These are phyloP conservation scores for Rhodosporidiobolus odoratus DNA, from an alignment of 768 basidiomycete genomes.

Conservation along the genomic window DNA sequence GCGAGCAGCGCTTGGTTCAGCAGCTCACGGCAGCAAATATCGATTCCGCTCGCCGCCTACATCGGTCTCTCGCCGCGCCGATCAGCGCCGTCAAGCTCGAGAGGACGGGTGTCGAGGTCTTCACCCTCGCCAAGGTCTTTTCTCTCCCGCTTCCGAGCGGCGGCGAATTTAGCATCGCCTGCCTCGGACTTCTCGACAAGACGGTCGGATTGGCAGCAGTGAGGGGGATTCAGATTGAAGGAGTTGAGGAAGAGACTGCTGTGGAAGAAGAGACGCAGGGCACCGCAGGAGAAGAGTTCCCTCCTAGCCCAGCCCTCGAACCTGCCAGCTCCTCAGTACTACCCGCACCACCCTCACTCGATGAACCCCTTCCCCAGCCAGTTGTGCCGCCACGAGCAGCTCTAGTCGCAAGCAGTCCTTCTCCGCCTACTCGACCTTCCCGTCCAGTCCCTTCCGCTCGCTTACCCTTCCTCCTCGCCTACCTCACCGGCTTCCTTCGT, in stretches of 20 bases:
- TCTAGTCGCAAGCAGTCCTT: not conserved
- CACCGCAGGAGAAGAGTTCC: not conserved
- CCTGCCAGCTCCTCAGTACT: not conserved
- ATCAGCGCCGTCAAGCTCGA: conserved; percentile 3
- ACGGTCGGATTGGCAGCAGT: conserved; percentile 27
- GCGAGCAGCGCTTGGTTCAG: not conserved
- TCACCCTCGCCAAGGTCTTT: conserved; percentile 13
- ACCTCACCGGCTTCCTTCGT: conserved; percentile 4
- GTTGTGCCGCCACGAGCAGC: not conserved
- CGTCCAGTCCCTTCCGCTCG: conserved; percentile 7
- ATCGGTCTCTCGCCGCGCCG: not conserved
- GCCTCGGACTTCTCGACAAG: conserved; percentile 36
- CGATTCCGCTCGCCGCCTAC: not conserved
- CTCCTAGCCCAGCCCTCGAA: not conserved
- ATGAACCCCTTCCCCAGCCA: not conserved
- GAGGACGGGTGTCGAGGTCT: not conserved
- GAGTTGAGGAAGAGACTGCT: not conserved
- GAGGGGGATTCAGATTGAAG: not conserved
- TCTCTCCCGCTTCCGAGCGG: not conserved
- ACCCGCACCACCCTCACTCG: not conserved
- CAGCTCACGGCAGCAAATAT: not conserved
- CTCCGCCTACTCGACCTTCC: not conserved
- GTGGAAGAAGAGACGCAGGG: not conserved
- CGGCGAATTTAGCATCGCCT: conserved; percentile 9
- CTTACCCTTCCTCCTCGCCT: conserved; percentile 20